Evolutionary conservation across 345 rosid genomes (phyloP).

Genomic region (Acer campestre): DNA sequence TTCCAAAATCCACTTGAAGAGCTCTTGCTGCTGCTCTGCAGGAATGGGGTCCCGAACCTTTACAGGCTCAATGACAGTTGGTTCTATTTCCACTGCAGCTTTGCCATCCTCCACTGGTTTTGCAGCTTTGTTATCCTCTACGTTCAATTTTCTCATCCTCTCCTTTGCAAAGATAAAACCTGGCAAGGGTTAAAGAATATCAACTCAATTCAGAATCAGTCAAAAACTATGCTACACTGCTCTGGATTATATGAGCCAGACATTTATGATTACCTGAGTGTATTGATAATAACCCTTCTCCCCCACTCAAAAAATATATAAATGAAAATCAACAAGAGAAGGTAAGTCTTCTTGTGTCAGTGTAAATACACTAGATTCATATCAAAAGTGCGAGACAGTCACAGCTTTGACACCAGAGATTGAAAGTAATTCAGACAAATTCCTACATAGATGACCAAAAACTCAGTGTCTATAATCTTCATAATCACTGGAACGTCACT

Average conservation of each 20-base stretch:
- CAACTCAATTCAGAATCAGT: background rate
- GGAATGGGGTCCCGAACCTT: slow-evolving; percentile 52
- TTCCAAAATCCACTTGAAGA: slow-evolving; percentile 74
- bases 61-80: slow-evolving; percentile 31
- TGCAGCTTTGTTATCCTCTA: slow-evolving; percentile 21
- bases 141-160: slow-evolving; percentile 40
- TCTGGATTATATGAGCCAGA: background rate
- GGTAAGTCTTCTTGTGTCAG: background rate
- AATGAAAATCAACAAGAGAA: too few relatives aligned
- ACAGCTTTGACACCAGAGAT: background rate
- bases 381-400: background rate
- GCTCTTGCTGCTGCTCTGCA: slow-evolving; percentile 71
- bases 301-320: background rate
- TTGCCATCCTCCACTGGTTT: slow-evolving; percentile 35
- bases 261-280: background rate
- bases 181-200: slow-evolving; percentile 31
- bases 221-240: background rate
- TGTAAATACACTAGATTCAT: background rate
- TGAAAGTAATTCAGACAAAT: slow-evolving; percentile 8
- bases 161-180: slow-evolving; percentile 67
- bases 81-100: slow-evolving; percentile 33
- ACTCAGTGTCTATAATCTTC: background rate
- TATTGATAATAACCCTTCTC: background rate
- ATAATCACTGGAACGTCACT: background rate
- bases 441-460: background rate